Base-by-base conservation (phyloP, 2,329 filamentous ascomycete genomes). In the Diaporthe ampelina region DNA sequence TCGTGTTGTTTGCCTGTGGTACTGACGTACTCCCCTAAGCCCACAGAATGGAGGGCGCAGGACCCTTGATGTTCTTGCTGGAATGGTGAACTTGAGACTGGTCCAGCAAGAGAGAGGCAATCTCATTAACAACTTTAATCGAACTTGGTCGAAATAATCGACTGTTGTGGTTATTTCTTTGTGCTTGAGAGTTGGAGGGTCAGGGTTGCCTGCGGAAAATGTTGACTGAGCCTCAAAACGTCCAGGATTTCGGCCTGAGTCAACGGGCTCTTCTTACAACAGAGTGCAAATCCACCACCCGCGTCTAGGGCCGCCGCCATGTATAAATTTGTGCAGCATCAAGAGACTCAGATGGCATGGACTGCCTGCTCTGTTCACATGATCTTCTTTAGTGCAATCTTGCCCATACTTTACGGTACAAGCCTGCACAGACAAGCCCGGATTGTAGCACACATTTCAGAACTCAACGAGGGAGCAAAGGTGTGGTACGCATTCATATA, bases 401-500 rank as follows among this genome's bases (percentile, higher is more conserved):
- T 29, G 37, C 40, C 9, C 15, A 19, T 29, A 10, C 24, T 29
- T 19, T 63, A 45, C 40, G 7, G 43, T 29, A 7, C 19, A 9
- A 26, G 48, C 9, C 4, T 26, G 29, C 32, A n/a, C 24, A 26
- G 21, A 15, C 32, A 1, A 24, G 26, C 57, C 11, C 43, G 11
- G 35, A 24, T 17, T 10, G 2, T n/a, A 10, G 3, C 43, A 29
- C 32, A n/a, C 35, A 37, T 24, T 48, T 21, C n/a, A 8, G 4
- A 43, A n/a, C 11, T 35, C 9, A 56, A 52, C 3, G 2, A 61
- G 7, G 40, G 48, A 43, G n/a, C 63, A 48, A 37, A 70, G 6
- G 9, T 17, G 40, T 40, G 40, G n/a, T 19, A 17, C 45, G 52
- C 43, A 69, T 54, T 24, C 32, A 45, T 73, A 70, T 73, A 37